Base-by-base conservation (phyloP, 2,329 filamentous ascomycete genomes). In the Alternaria postmessia region DNA sequence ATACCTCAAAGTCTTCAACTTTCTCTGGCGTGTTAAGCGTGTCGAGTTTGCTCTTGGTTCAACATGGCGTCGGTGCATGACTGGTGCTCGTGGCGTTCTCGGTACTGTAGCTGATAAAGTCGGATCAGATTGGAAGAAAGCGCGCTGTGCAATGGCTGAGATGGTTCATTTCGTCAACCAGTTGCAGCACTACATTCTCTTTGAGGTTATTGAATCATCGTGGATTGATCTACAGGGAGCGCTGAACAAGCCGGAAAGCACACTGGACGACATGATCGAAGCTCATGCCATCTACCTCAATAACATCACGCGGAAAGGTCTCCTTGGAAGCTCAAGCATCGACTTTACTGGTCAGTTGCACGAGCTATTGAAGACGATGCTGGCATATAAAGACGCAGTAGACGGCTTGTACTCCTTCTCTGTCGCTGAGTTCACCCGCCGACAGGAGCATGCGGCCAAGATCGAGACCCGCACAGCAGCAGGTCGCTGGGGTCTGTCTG, bases 101-200 rank as follows among this genome's bases (percentile, higher is more conserved):
- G 90, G 91, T 63, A 91, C 87, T 32, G 86, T 91, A 4, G 89
- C 93, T 51, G 88, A 90, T 68, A 86, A 87, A 62, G 88, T 96
- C 24, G 87, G 87, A 28, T 83, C 89, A 61, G 91, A 94, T 53
- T 99, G 95, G 95, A 97, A 97, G 76, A 88, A 86, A 14, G 96
- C 94, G 5, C 87, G 94, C 58, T 95, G 94, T 59, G 89, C 90
- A 18, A 88, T 98, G 38, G 94, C 94, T 12, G 96, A 99, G 79
- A 99, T 99, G 95, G 92, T 98, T 16, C 96, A 99, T 78, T 98
- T 99, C 74, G 90, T 98, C 73, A 93, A 93, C 65, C 95, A 99
- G 79, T 85, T 99, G 14, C 95, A 99, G 79, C 97, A 98, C 81
- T 99, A 99, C 78, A 97, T 99, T 68, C 85, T 99, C 9, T 99